A percentile compares a stretch with the other conserved stretches of the same genome.
Conservation (phyloP, 306 rosid species). For the Cicer yamashitae region DNA sequence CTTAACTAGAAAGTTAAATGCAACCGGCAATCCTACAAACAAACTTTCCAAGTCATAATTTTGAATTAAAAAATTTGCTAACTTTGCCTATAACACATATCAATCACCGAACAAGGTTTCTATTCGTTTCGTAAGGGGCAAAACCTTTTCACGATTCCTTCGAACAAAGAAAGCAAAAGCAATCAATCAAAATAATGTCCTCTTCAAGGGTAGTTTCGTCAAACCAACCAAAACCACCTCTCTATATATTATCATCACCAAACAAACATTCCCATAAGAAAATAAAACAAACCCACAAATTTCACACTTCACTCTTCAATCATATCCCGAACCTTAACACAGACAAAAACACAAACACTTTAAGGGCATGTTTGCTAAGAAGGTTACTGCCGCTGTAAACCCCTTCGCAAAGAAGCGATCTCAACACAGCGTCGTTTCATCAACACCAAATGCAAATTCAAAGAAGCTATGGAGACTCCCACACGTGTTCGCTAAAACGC, state of each 20-base stretch:
- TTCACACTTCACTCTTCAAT: slow-evolving; percentile 11
- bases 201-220: slow-evolving; percentile 39
- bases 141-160: slow-evolving; percentile 47
- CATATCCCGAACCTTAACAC: neutral
- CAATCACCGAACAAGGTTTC: slow-evolving; percentile 13
- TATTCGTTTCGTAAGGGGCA: slow-evolving; percentile 45
- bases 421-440: slow-evolving; percentile 46
- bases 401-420: slow-evolving; percentile 41
- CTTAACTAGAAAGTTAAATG: neutral
- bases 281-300: neutral
- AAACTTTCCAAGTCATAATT: neutral
- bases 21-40: neutral
- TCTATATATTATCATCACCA: slow-evolving; percentile 33
- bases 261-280: neutral
- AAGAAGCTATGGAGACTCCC: slow-evolving; percentile 63
- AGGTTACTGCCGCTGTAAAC: slow-evolving; percentile 6
- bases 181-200: slow-evolving; percentile 8
- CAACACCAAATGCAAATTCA: neutral
- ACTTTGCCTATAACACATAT: neutral
- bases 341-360: slow-evolving; percentile 7
- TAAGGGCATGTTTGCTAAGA: slow-evolving; percentile 45
- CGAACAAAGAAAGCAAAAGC: slow-evolving; percentile 45
- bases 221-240: neutral
- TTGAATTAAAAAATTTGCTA: neutral
- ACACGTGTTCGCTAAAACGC: slow-evolving; percentile 58